Evolutionary conservation across 495 filamentous ascomycete genomes (phyloP).

Genomic region (Polyplosphaeria fusca): DNA sequence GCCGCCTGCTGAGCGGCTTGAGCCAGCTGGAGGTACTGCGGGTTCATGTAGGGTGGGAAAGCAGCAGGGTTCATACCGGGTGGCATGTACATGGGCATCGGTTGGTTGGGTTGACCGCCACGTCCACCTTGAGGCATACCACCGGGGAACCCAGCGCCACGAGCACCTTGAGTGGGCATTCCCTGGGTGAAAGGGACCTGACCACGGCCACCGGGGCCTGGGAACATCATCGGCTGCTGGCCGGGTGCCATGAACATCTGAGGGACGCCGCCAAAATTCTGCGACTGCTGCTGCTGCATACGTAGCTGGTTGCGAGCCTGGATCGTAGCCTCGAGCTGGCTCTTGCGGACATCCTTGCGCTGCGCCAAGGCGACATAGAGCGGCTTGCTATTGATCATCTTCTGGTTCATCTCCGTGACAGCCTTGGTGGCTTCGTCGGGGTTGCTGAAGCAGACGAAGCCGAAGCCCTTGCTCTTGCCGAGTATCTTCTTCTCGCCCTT

Average conservation of each 20-base stretch:
- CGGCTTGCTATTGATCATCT: conserved; percentile 96
- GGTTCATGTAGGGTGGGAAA: conserved; percentile 42
- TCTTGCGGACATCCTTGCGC: conserved; percentile 99
- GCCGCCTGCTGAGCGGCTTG: conserved; percentile 50
- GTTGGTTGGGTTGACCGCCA: conserved; percentile 70
- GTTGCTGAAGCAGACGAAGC: conserved; percentile 99
- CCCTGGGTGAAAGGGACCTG: conserved; percentile 81
- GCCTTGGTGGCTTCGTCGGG: conserved; percentile 99
- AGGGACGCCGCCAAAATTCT: conserved; percentile 73
- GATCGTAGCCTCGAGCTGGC: conserved; percentile 96
- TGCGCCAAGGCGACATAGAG: conserved; percentile 97
- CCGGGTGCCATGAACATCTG: conserved; percentile 85
- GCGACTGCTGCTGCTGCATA: conserved; percentile 92
- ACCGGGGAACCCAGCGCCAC: conserved; percentile 77
- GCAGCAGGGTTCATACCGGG: conserved; percentile 65
- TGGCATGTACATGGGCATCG: conserved; percentile 76
- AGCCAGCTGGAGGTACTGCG: conserved; percentile 41
- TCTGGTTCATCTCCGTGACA: conserved; percentile 98
- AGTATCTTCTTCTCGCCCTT: conserved; percentile 69
- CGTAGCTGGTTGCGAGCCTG: conserved; percentile 97
- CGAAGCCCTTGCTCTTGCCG: conserved; percentile 99
- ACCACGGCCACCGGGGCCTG: conserved; percentile 58
- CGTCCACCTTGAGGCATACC: conserved; percentile 80
- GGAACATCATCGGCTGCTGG: conserved; percentile 76
- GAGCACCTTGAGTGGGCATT: conserved; percentile 79